These are phyloP conservation scores for Lumnitzera littorea DNA, from an alignment of 345 rosid species.

Conservation along the genomic window DNA sequence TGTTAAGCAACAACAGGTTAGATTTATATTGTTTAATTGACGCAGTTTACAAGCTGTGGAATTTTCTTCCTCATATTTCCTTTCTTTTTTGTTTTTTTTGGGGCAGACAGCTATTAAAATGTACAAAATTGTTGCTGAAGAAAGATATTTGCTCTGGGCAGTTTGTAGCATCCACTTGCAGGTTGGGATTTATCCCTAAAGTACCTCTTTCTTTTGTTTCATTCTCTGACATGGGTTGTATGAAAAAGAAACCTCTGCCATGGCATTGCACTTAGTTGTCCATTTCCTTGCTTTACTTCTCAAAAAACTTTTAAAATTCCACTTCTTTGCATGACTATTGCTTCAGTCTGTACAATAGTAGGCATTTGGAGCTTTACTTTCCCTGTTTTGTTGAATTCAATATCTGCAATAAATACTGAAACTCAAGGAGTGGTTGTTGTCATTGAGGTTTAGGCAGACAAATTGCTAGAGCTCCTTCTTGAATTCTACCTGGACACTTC, in stretches of 20 bases:
- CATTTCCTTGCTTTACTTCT: background rate
- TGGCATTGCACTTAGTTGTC: too few relatives aligned
- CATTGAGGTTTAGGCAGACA: too few relatives aligned
- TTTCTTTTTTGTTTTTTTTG: constrained; percentile 17
- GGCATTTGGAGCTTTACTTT: too few relatives aligned
- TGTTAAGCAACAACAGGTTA: constrained; percentile 97
- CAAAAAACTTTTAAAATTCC: background rate
- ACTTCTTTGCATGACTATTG: background rate
- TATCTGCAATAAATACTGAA: too few relatives aligned
- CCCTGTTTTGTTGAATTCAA: too few relatives aligned
- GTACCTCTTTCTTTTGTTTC: background rate
- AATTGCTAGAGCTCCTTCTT: too few relatives aligned
- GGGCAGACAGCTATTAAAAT: constrained; percentile 91
- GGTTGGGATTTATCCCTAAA: constrained; percentile 28
- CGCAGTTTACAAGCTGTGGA: background rate
- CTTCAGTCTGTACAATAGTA: too few relatives aligned
- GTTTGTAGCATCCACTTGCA: constrained; percentile 98
- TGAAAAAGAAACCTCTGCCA: too few relatives aligned
- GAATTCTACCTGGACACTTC: too few relatives aligned
- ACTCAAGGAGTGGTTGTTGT: too few relatives aligned
- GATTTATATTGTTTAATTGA: constrained; percentile 5
- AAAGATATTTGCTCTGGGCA: constrained; percentile 94
- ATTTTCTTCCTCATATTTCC: background rate
- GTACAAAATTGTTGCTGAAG: constrained; percentile 93
- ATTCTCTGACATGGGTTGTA: too few relatives aligned